Conservation (phyloP, 2,329 filamentous ascomycete genomes). For the Corinectria fuckeliana region DNA sequence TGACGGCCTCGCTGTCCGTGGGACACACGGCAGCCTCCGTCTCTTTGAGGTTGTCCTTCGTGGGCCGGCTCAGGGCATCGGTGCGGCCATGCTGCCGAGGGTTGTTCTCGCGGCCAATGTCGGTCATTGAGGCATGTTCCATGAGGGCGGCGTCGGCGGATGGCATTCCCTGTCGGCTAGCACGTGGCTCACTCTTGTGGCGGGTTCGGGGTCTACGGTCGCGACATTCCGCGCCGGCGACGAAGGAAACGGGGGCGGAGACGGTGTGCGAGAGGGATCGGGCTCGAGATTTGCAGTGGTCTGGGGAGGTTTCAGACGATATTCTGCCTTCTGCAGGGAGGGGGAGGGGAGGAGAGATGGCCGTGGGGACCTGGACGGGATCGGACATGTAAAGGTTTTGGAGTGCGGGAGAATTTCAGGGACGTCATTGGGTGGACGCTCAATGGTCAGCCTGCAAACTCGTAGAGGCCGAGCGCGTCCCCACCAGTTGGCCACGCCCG, state of each 20-base stretch:
- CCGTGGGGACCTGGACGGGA: constrained; percentile 6
- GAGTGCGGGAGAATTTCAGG: constrained; percentile 39
- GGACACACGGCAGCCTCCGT: constrained; percentile 53
- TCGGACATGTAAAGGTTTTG: constrained; percentile 26
- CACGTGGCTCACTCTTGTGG: constrained; percentile 32
- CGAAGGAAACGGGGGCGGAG: constrained; percentile 21
- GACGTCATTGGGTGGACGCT: constrained; percentile 40
- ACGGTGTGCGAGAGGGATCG: constrained; percentile 7
- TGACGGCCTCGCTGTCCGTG: constrained; percentile 54
- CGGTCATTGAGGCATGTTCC: constrained; percentile 66
- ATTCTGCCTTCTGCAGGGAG: no score
- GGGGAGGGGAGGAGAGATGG: background rate
- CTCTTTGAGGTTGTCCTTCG: constrained; percentile 15
- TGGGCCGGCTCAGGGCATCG: constrained; percentile 24
- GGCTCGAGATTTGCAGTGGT: background rate
- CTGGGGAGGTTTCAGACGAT: background rate
- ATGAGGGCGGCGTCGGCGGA: constrained; percentile 59
- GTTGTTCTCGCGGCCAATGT: constrained; percentile 49
- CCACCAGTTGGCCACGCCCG: constrained; percentile 32
- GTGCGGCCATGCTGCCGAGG: constrained; percentile 39
- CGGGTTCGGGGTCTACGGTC: constrained; percentile 26
- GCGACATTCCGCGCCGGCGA: constrained; percentile 36
- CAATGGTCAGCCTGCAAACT: constrained; percentile 19
- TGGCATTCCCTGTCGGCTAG: constrained; percentile 55
- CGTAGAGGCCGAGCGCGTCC: constrained; percentile 11